Evolutionary conservation across 345 rosid genomes (phyloP), one percentile per base, ranked within the genome.

Genomic region (Salix viminalis): DNA sequence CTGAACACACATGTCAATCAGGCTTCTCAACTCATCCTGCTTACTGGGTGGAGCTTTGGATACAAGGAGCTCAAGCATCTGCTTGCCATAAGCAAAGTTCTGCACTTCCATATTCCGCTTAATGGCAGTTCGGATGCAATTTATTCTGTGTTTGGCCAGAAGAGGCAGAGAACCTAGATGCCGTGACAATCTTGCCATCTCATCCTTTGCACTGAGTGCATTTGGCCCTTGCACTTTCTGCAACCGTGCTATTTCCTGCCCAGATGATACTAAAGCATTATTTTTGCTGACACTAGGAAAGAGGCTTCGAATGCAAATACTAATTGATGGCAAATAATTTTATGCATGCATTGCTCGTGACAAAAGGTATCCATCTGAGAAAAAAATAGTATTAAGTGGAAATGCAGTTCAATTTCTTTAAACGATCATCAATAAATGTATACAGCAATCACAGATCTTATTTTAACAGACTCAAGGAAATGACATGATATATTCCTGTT

Each of bases 61-160:
- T 21, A 96, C 79, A 65, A 96, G 99, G 34, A 96, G 97, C 75
- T 93, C 98, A 61, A 93, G 95, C 99, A 96, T 96, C 87, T 96
- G 97, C 80, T 91, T 93, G 6, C 92, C 79, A 85, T 96, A 96
- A 52, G 90, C 94, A 65, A 87, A 96, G 84, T 96, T 96, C 80
- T 96, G 99, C 50, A 96, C 97, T 75, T 96, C 99, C 98, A 93
- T 96, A 84, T 96, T 96, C 65, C 97, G 78, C 86, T 90, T 96
- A 79, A 96, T 93, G 67, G 97, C 99, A 7, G 97, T 93, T 44
- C 97, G 92, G 34, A 96, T 91, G 87, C 98, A 96, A 82, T 92
- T 93, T 85, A 96, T 93, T 19, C 99, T 85, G 85, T 96, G 99
- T 84, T 93, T 93, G 72, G 97, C 97, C 48, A 88, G 91, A 77